Evolutionary conservation across 495 filamentous ascomycete genomes (phyloP).

Genomic region (Podospora tetraspora): DNA sequence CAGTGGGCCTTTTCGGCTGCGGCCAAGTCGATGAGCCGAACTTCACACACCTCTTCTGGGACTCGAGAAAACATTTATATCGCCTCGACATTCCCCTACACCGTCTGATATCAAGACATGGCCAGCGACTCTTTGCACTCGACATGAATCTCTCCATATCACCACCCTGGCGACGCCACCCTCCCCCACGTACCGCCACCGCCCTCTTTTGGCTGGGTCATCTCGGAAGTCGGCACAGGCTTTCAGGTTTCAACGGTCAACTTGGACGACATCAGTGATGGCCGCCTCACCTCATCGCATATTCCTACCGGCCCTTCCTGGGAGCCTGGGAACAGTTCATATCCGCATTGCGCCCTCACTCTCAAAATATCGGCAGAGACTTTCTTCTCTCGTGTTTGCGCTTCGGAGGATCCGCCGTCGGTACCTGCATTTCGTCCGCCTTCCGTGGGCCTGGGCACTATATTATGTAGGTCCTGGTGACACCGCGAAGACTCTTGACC

Average conservation of each 20-base stretch:
- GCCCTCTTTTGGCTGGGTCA: background rate
- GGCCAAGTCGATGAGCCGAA: background rate
- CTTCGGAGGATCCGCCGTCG: background rate
- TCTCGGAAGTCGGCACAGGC: background rate
- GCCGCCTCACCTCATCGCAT: background rate
- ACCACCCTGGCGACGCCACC: background rate
- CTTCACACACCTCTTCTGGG: background rate
- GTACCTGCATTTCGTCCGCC: background rate
- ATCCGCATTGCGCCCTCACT: background rate
- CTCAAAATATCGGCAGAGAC: background rate
- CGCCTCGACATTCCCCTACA: background rate
- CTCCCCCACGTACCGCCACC: background rate
- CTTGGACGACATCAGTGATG: background rate
- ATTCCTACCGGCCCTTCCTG: background rate
- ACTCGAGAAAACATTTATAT: background rate
- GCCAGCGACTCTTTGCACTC: no score
- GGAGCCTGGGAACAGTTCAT: background rate
- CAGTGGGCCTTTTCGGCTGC: background rate
- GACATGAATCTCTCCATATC: background rate
- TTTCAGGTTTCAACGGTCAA: background rate
- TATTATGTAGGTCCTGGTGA: background rate
- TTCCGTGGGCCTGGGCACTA: background rate
- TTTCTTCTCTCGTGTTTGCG: background rate
- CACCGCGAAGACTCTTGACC: background rate
- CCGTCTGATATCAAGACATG: no score